phyloP scores from a whole-genome alignment of 148 eudicot genomes.

The Camellia sinensis region DNA sequence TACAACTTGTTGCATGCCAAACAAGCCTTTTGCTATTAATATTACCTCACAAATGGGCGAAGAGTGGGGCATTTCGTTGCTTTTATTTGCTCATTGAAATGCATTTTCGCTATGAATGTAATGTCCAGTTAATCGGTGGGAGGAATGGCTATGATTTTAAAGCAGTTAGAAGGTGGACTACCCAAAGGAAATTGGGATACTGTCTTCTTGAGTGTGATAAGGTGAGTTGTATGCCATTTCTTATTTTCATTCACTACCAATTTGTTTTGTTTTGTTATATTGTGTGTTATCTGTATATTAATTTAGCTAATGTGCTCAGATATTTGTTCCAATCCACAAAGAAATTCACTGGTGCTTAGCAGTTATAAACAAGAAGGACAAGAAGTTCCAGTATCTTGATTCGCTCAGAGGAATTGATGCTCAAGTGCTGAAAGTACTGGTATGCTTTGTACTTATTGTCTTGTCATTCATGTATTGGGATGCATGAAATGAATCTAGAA shows the following conservation, averaged over 20 bases:
- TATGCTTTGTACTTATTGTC: conserved; percentile 31
- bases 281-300: conserved; percentile 11
- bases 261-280: not conserved
- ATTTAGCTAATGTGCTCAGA: conserved; percentile 41
- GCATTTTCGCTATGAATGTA: not conserved
- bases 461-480: conserved; percentile 9
- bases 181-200: conserved; percentile 77
- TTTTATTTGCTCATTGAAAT: not conserved
- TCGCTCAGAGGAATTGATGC: conserved; percentile 69
- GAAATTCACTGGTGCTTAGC: conserved; percentile 94
- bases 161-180: conserved; percentile 74
- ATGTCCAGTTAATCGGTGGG: conserved; percentile 53
- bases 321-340: conserved; percentile 91
- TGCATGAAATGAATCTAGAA: not conserved
- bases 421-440: conserved; percentile 61
- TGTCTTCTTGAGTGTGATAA: conserved; percentile 80
- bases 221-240: conserved; percentile 35
- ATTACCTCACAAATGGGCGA: not conserved
- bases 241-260: not conserved
- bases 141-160: conserved; percentile 69
- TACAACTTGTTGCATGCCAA: not conserved
- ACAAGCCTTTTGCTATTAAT: not conserved
- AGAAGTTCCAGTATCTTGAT: conserved; percentile 92
- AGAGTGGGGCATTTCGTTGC: not conserved
- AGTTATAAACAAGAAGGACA: conserved; percentile 84